Conservation (phyloP, 257 asterid genomes). For the Paraleonurus japonicus region DNA sequence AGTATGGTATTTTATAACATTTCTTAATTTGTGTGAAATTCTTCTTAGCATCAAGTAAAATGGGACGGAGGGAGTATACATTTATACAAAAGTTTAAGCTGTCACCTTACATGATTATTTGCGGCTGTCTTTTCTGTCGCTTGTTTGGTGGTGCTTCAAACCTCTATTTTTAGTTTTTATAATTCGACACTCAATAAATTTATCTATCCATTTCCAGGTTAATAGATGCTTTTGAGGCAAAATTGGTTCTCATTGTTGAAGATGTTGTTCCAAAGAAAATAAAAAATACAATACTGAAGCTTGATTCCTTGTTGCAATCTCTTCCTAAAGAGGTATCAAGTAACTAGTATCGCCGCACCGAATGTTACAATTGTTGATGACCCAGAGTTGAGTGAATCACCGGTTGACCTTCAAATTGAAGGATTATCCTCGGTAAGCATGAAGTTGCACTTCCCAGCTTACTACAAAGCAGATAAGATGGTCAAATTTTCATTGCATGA, state of each 20-base stretch:
- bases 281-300: constrained; percentile 45
- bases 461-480: constrained; percentile 61
- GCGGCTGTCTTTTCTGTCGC: constrained; percentile 1
- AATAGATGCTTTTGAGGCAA: constrained; percentile 66
- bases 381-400: constrained; percentile 54
- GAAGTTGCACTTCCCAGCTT: constrained; percentile 34
- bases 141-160: constrained; percentile 2
- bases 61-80: not conserved
- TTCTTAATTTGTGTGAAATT: no score
- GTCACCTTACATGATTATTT: not conserved
- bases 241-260: constrained; percentile 71
- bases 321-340: constrained; percentile 74
- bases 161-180: not conserved
- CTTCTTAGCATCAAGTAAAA: not conserved
- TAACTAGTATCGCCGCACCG: constrained; percentile 54
- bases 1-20: not conserved
- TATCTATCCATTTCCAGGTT: constrained; percentile 44
- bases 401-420: constrained; percentile 58
- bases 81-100: not conserved
- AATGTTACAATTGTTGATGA: constrained; percentile 70
- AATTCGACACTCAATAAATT: not conserved
- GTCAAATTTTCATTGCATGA: constrained; percentile 66
- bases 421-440: constrained; percentile 60
- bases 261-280: constrained; percentile 62
- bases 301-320: constrained; percentile 63